A percentile compares a stretch with the other conserved stretches of the same genome.
phyloP scores from a whole-genome alignment of 257 asterid species.

The Gynochthodes officinalis region DNA sequence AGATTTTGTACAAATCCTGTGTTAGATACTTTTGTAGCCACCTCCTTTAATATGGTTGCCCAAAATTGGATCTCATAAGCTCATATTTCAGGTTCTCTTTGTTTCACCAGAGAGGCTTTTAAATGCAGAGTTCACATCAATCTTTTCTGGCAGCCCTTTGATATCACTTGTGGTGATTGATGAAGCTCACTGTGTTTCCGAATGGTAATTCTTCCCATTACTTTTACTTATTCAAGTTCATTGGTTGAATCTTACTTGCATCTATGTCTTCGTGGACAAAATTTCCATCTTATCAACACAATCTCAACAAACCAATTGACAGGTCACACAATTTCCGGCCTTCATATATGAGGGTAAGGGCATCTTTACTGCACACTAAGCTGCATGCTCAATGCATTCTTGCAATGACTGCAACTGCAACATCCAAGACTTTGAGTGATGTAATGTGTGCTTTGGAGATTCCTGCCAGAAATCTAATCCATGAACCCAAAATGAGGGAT shows the following conservation, averaged over 20 bases:
- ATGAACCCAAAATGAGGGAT: slow-evolving; percentile 66
- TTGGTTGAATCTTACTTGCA: background rate
- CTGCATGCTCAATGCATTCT: slow-evolving; percentile 85
- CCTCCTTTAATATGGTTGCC: background rate
- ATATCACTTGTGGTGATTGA: slow-evolving; percentile 88
- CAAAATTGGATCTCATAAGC: slow-evolving; percentile 6
- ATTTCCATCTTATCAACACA: background rate
- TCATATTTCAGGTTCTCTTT: slow-evolving; percentile 75
- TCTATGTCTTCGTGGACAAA: background rate
- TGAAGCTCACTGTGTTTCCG: slow-evolving; percentile 98
- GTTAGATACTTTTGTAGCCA: background rate
- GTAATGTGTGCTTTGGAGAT: slow-evolving; percentile 86
- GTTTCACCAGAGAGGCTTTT: slow-evolving; percentile 98
- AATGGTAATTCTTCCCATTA: slow-evolving; percentile 58
- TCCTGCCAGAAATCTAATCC: slow-evolving; percentile 64
- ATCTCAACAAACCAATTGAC: slow-evolving; percentile 27
- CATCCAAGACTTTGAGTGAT: slow-evolving; percentile 62
- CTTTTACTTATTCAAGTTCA: background rate
- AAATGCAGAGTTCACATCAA: slow-evolving; percentile 68
- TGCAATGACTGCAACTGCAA: slow-evolving; percentile 98
- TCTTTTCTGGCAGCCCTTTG: slow-evolving; percentile 44
- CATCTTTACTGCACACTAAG: slow-evolving; percentile 62
- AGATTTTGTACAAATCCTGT: background rate
- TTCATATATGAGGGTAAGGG: slow-evolving; percentile 96
- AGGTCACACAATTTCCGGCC: slow-evolving; percentile 99